Percentiles rank a stretch among this genome's conserved stretches.
These are phyloP conservation scores for Kalmanozyma brasiliensis DNA, from an alignment of 1,284 basidiomycete species.

Conservation along the genomic window DNA sequence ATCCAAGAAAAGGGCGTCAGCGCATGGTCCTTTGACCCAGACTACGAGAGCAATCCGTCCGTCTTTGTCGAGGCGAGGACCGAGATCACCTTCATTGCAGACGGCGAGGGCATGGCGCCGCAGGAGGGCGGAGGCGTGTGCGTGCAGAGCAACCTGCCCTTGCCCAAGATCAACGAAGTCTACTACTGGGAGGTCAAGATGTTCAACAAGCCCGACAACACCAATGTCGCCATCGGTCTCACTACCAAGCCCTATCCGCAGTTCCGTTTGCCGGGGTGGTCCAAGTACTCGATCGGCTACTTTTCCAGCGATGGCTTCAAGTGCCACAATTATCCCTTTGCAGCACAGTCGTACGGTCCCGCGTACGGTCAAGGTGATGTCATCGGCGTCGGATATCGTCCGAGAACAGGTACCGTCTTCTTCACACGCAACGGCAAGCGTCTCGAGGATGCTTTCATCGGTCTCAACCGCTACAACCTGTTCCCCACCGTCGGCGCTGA, in stretches of 20 bases:
- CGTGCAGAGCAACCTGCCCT: conserved; percentile 66
- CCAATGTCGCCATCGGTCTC: conserved; percentile 62
- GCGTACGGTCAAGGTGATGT: conserved; percentile 81
- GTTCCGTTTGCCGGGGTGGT: conserved; percentile 74
- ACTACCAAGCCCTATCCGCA: conserved; percentile 66
- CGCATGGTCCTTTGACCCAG: conserved; percentile 67
- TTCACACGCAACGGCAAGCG: conserved; percentile 67
- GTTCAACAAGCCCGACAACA: conserved; percentile 65
- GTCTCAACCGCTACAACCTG: conserved; percentile 63
- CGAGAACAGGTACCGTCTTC: conserved; percentile 65
- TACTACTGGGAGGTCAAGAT: conserved; percentile 69
- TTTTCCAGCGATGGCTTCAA: conserved; percentile 93
- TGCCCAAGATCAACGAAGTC: conserved; percentile 67
- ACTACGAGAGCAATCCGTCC: conserved; percentile 65
- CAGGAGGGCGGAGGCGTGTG: conserved; percentile 65
- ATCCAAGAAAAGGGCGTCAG: conserved; percentile 68
- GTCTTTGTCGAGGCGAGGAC: conserved; percentile 66
- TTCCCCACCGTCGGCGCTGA: conserved; percentile 67
- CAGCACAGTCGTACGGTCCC: conserved; percentile 84
- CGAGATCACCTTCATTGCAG: conserved; percentile 66
- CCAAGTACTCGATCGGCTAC: conserved; percentile 92
- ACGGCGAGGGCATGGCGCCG: conserved; percentile 66
- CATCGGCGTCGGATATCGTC: conserved; percentile 66
- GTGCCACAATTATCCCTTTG: conserved; percentile 96
- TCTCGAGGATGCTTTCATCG: conserved; percentile 65